Percentiles rank a stretch among this genome's conserved stretches.
Evolutionary conservation across 768 basidiomycete species (phyloP).

Genomic region (Chiua virens): DNA sequence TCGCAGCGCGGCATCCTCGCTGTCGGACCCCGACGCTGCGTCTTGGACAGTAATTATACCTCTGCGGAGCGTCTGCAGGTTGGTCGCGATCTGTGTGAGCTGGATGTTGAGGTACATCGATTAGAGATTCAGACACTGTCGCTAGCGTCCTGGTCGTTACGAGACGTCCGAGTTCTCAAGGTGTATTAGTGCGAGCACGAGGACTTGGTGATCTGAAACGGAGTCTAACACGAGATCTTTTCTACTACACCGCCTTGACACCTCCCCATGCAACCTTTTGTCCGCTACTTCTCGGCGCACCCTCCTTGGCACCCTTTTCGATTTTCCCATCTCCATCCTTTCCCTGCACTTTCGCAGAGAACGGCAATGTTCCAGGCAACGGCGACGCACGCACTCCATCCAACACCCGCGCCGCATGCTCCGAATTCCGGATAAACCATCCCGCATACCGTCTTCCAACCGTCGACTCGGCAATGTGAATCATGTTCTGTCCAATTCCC

Average conservation of each 20-base stretch:
- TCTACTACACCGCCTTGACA: conserved; percentile 26
- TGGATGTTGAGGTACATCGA: no score
- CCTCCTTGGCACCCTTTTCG: conserved; percentile 27
- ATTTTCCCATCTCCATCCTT: conserved; percentile 17
- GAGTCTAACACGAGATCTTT: no score
- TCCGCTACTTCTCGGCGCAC: conserved; percentile 40
- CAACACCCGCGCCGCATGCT: conserved; percentile 83
- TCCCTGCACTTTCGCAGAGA: conserved; percentile 5
- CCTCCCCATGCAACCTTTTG: conserved; percentile 59
- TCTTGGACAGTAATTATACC: no score
- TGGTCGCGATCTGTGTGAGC: no score
- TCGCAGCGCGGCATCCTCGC: no score
- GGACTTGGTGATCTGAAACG: no score
- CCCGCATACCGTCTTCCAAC: conserved; percentile 92
- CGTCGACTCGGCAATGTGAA: conserved; percentile 93
- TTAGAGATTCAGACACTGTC: no score
- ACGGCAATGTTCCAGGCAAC: conserved; percentile 36
- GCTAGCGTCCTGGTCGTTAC: no score
- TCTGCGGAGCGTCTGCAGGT: no score
- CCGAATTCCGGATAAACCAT: conserved; percentile 97
- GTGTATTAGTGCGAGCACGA: no score
- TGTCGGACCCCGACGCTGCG: no score
- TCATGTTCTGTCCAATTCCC: conserved; percentile 73
- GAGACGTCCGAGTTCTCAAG: no score
- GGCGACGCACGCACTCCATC: conserved; percentile 69